These are phyloP conservation scores for Camellia granthamiana DNA, from an alignment of 148 eudicot species.

Conservation along the genomic window DNA sequence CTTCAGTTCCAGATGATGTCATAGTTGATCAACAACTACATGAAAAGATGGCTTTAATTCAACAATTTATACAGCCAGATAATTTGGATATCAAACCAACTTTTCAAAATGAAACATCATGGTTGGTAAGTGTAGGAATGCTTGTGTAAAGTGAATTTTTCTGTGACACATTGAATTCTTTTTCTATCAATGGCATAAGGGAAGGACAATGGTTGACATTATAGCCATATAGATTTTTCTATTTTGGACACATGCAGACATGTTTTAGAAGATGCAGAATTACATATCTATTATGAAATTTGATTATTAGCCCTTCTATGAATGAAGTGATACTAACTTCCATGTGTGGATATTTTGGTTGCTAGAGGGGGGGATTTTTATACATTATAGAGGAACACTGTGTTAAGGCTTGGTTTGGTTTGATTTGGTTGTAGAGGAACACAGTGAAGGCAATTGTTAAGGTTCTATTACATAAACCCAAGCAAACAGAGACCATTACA, in stretches of 20 bases:
- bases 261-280: neutral
- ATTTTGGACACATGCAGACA: neutral
- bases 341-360: neutral
- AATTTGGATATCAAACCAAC: conserved; percentile 76
- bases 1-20: conserved; percentile 76
- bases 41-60: conserved; percentile 78
- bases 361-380: no score
- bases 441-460: neutral
- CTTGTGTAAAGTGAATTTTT: neutral
- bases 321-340: conserved; percentile 2
- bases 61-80: conserved; percentile 88
- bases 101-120: conserved; percentile 87
- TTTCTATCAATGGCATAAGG: neutral
- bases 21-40: conserved; percentile 68
- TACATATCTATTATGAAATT: neutral
- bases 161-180: neutral
- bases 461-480: no score
- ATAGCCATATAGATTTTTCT: neutral
- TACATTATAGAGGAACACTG: neutral
- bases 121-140: conserved; percentile 70
- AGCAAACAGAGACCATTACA: no score
- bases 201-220: neutral
- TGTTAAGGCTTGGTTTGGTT: neutral
- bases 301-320: neutral
- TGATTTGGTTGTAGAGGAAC: neutral